These are phyloP conservation scores for Ramalina intermedia DNA, from an alignment of 495 filamentous ascomycete genomes.

Conservation along the genomic window DNA sequence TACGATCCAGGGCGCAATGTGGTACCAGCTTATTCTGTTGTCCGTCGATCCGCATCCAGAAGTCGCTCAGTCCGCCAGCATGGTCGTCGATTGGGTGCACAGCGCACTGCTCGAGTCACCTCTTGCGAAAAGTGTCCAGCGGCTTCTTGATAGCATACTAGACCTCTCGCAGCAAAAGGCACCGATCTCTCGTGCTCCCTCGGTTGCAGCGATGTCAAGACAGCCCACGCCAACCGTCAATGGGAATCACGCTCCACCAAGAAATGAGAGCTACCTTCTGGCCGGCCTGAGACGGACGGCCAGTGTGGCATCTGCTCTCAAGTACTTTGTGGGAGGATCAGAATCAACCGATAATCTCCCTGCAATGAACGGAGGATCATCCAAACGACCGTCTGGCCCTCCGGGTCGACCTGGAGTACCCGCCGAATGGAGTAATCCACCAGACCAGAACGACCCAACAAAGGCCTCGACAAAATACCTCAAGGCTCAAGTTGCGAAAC, in stretches of 20 bases:
- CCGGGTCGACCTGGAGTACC: slow-evolving; percentile 42
- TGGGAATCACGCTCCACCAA: slow-evolving; percentile 23
- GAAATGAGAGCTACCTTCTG: slow-evolving; percentile 51
- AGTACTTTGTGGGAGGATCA: slow-evolving; percentile 49
- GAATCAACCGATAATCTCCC: slow-evolving; percentile 18
- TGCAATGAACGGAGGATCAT: slow-evolving; percentile 11
- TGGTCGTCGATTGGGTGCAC: slow-evolving; percentile 75
- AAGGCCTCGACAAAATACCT: slow-evolving; percentile 58
- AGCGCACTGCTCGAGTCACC: slow-evolving; percentile 60
- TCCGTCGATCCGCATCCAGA: slow-evolving; percentile 92
- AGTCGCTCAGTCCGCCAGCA: slow-evolving; percentile 66
- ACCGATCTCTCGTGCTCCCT: slow-evolving; percentile 32
- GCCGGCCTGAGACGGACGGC: slow-evolving; percentile 51
- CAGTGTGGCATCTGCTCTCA: slow-evolving; percentile 59
- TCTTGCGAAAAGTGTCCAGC: slow-evolving; percentile 52
- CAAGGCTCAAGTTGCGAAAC: slow-evolving; percentile 58
- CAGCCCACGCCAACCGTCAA: slow-evolving; percentile 4
- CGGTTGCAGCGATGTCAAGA: slow-evolving; percentile 32
- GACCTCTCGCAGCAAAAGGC: slow-evolving; percentile 35
- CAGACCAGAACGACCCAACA: slow-evolving; percentile 63
- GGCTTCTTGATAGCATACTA: slow-evolving; percentile 63
- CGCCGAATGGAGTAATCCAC: slow-evolving; percentile 58
- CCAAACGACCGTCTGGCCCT: slow-evolving; percentile 24
- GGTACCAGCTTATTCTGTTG: slow-evolving; percentile 83
- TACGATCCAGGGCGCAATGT: slow-evolving; percentile 79